Evolutionary conservation across 192 early-diverging fungal genomes (phyloP).

Genomic region (Spinellus fusiger): DNA sequence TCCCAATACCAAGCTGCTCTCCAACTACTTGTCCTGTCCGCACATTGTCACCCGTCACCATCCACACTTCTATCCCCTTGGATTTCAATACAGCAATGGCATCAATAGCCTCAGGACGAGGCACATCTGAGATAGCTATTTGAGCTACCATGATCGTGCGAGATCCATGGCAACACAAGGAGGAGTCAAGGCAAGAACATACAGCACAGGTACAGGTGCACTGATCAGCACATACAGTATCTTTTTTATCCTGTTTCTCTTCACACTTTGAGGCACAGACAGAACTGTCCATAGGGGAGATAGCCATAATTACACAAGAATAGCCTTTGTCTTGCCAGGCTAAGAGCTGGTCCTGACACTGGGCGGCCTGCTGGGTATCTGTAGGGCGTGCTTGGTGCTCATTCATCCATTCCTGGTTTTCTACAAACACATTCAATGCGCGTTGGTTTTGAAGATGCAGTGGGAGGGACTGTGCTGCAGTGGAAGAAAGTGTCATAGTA

Average conservation of each 20-base stretch:
- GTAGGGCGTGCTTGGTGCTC: conserved; percentile 44
- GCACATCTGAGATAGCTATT: conserved; percentile 46
- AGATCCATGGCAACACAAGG: conserved; percentile 23
- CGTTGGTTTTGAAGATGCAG: conserved; percentile 26
- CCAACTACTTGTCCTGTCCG: conserved; percentile 60
- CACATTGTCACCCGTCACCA: conserved; percentile 74
- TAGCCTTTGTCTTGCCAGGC: conserved; percentile 54
- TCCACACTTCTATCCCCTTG: conserved; percentile 62
- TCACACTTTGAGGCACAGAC: no score
- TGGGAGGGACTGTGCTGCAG: conserved; percentile 3
- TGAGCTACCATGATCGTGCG: conserved; percentile 44
- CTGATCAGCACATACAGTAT: background rate
- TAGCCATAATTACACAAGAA: conserved; percentile 50
- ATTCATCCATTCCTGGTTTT: conserved; percentile 60
- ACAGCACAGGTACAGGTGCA: conserved; percentile 26
- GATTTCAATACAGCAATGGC: conserved; percentile 44
- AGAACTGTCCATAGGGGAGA: conserved; percentile 27
- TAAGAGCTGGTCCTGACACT: conserved; percentile 18
- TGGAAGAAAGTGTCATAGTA: conserved; percentile 30
- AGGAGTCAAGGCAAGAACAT: conserved; percentile 19
- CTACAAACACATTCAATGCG: conserved; percentile 46
- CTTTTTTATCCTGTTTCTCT: background rate
- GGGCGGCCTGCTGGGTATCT: conserved; percentile 7
- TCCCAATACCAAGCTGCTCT: conserved; percentile 54
- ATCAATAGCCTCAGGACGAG: conserved; percentile 49